phyloP scores from a whole-genome alignment of 2,329 filamentous ascomycete genomes.

The Beauveria bassiana region DNA sequence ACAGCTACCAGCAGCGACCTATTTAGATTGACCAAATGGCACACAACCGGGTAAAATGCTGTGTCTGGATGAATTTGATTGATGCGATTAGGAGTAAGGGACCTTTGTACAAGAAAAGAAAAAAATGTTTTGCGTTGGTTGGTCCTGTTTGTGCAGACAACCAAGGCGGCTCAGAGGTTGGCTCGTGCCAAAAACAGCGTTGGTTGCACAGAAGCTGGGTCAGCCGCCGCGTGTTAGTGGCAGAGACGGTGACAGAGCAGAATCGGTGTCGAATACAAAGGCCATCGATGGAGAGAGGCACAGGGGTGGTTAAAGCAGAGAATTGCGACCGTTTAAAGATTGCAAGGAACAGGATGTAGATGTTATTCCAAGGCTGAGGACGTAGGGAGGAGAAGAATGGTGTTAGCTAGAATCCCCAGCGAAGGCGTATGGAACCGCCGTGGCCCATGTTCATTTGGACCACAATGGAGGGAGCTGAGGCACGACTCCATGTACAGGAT shows the following conservation, averaged over 20 bases:
- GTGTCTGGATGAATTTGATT: neutral
- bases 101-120: neutral
- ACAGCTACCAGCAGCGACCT: neutral
- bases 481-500: constrained; percentile 1
- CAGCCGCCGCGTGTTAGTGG: constrained; percentile 11
- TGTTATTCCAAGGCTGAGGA: neutral
- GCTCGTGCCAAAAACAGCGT: constrained; percentile 2
- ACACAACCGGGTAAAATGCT: neutral
- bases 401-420: constrained; percentile 6
- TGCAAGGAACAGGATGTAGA: neutral
- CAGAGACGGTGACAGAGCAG: neutral
- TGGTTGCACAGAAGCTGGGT: constrained; percentile 3
- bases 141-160: neutral
- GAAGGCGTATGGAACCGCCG: constrained; percentile 6
- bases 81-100: too few species aligned
- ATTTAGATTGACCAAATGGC: neutral
- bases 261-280: neutral
- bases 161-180: neutral
- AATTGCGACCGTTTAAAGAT: neutral
- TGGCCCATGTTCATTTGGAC: constrained; percentile 6
- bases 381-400: neutral
- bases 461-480: constrained; percentile 8
- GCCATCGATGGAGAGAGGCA: neutral
- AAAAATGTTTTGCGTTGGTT: neutral
- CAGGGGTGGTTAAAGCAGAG: neutral